A percentile compares a stretch with the other conserved stretches of the same genome.
These are phyloP conservation scores for Chrysoporthe deuterocubensis DNA, from an alignment of 2,329 filamentous ascomycete species.

Conservation along the genomic window DNA sequence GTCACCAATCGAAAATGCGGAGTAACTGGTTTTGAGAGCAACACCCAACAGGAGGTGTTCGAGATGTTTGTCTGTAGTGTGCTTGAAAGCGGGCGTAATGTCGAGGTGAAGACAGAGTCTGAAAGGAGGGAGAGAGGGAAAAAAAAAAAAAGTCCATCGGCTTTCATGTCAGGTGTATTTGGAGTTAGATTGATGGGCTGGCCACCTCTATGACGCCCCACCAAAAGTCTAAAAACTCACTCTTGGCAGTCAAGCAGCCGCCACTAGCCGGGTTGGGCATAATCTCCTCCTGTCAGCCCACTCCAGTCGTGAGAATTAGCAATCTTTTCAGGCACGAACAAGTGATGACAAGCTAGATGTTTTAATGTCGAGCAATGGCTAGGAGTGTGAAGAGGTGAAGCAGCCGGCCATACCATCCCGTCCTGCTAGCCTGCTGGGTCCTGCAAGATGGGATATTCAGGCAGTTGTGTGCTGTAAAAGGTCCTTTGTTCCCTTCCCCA, in stretches of 20 bases:
- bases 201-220: constrained; percentile 8
- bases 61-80: not conserved
- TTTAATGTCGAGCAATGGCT: not conserved
- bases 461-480: no score
- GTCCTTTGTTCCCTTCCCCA: no score
- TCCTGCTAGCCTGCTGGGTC: no score
- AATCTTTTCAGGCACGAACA: not conserved
- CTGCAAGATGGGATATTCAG: no score
- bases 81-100: not conserved
- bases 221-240: constrained; percentile 9
- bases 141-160: constrained; percentile 1
- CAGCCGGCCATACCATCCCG: no score
- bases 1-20: not conserved
- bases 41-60: not conserved
- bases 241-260: not conserved
- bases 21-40: not conserved
- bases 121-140: constrained; percentile 6
- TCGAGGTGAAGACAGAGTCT: not conserved
- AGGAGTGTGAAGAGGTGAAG: no score
- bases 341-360: not conserved
- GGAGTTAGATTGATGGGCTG: not conserved
- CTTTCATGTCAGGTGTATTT: constrained; percentile 3
- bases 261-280: constrained; percentile 5
- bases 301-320: constrained; percentile 2
- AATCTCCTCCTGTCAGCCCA: constrained; percentile 4